Evolutionary conservation across 2,329 filamentous ascomycete species (phyloP), one percentile per base, ranked within the genome.

Genomic region (Trichoderma sp.): DNA sequence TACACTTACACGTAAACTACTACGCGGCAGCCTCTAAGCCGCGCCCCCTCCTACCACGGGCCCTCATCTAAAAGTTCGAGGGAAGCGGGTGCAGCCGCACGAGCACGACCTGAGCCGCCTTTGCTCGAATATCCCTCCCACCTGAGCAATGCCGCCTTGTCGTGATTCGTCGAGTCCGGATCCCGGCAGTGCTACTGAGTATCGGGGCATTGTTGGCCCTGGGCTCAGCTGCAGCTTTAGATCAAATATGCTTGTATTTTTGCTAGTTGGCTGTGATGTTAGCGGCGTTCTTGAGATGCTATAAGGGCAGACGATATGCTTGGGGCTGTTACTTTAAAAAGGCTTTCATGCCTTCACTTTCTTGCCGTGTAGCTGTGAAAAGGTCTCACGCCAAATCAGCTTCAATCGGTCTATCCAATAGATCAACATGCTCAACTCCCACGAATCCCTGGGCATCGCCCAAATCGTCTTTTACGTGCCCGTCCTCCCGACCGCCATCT

Each of bases 401-500:
- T 1, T 49, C n/a, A 2, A 19, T 5, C 43, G 4, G 13, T 13
- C n/a, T 21, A 24, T 24, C 10, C n/a, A 24, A 24, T 4, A 21
- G 21, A 24, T n/a, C 53, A 37, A 59, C 72, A 70, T 71, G 70
- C 68, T 74, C 70, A 69, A 71, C 60, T 57, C 74, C 0, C 75
- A 77, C 61, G 72, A 65, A 2, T 71, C 72, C 1, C 61, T 73
- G 68, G 75, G 73, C 64, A 74, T 77, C 56, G 72, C 72, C 62
- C 75, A 76, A 62, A 71, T 71, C 59, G 69, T 76, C 64, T 75
- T 76, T 56, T 76, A 77, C 68, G 69, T 71, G 1, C 76, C 76
- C 49, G 70, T 75, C 47, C 70, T 76, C 27, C 73, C 74, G 14
- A 29, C 72, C 35, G 72, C 72, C 35, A 71, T 76, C 33, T 74